phyloP scores from a whole-genome alignment of 2,329 filamentous ascomycete genomes.

The Nemania serpens region DNA sequence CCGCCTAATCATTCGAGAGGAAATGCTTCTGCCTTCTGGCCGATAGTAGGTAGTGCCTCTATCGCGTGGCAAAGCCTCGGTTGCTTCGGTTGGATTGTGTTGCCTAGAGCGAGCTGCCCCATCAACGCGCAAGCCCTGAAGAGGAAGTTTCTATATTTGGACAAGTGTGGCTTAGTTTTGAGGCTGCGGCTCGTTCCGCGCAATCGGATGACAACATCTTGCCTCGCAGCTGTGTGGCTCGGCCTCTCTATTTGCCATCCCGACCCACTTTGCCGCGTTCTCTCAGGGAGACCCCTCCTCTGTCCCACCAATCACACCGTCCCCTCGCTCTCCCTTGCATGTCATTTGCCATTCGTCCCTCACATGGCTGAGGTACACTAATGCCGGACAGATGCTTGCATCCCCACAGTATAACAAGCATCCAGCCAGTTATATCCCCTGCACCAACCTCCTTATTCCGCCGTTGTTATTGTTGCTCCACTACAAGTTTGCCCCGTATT shows the following conservation, averaged over 20 bases:
- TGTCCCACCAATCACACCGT: no score
- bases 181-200: slow-evolving; percentile 13
- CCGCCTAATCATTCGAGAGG: neutral
- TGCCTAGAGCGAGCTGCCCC: slow-evolving; percentile 13
- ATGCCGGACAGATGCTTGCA: no score
- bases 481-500: no score
- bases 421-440: no score
- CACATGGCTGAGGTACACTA: no score
- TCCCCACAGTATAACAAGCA: no score
- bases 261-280: no score
- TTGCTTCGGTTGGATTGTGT: slow-evolving; percentile 9
- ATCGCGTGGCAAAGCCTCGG: slow-evolving; percentile 21
- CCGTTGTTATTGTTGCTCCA: no score
- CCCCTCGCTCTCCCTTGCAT: no score
- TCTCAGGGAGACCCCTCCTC: no score
- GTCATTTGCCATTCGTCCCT: no score
- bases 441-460: no score
- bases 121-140: neutral
- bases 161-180: slow-evolving; percentile 11
- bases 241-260: neutral
- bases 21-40: slow-evolving; percentile 13
- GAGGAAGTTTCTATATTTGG: slow-evolving; percentile 25
- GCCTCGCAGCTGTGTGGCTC: neutral
- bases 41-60: neutral
- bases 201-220: slow-evolving; percentile 3